Evolutionary conservation across 345 rosid species (phyloP).

Genomic region (Trapa bicornis): DNA sequence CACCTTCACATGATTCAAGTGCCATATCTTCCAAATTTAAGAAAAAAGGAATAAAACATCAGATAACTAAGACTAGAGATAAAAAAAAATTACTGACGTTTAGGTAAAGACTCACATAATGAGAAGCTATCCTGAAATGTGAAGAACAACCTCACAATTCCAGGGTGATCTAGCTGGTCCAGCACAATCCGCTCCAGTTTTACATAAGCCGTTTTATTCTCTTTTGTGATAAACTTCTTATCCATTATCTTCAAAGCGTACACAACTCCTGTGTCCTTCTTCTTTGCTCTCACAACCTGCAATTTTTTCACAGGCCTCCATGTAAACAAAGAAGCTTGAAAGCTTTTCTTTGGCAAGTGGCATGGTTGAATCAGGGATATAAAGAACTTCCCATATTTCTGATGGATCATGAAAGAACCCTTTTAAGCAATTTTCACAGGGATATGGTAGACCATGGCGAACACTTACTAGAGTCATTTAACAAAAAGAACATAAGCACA

Average conservation of each 20-base stretch:
- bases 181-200: slow-evolving; percentile 92
- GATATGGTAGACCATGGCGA: not conserved
- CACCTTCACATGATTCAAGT: slow-evolving; percentile 96
- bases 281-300: slow-evolving; percentile 94
- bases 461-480: not conserved
- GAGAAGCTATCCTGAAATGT: slow-evolving; percentile 88
- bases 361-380: not conserved
- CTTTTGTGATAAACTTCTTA: slow-evolving; percentile 93
- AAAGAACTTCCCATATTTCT: not conserved
- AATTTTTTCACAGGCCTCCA: slow-evolving; percentile 1
- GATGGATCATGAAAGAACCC: not conserved
- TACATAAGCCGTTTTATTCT: slow-evolving; percentile 92
- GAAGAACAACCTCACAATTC: slow-evolving; percentile 74
- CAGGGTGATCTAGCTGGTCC: slow-evolving; percentile 96
- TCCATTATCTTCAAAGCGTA: slow-evolving; percentile 98
- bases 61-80: slow-evolving; percentile 10
- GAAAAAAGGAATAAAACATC: slow-evolving; percentile 14
- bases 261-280: slow-evolving; percentile 71
- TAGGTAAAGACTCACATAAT: slow-evolving; percentile 48
- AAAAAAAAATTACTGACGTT: not conserved
- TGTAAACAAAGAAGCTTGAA: not conserved
- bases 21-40: slow-evolving; percentile 72
- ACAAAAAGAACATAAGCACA: not conserved
- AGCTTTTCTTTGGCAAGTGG: not conserved
- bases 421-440: not conserved